These are phyloP conservation scores for Botrytis fragariae DNA, from an alignment of 2,329 filamentous ascomycete genomes.

Conservation along the genomic window DNA sequence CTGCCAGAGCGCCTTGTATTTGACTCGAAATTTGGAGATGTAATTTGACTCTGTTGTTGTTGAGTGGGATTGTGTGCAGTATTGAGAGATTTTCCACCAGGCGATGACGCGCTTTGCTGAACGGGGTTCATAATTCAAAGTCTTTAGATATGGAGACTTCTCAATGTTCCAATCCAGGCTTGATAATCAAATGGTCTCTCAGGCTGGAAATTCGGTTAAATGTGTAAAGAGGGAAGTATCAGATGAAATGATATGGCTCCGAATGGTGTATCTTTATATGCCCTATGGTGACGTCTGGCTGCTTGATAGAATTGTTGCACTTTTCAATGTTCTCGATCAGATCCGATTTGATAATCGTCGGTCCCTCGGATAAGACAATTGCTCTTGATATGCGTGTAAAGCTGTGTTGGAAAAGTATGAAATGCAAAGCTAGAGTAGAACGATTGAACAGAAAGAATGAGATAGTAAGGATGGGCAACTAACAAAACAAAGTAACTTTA, in stretches of 20 bases:
- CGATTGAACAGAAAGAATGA: not conserved
- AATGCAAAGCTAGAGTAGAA: not conserved
- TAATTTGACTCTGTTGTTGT: constrained; percentile 34
- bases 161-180: not conserved
- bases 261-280: not conserved
- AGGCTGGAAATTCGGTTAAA: not conserved
- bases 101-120: constrained; percentile 32
- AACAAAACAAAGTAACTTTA: not conserved
- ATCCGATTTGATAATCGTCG: not conserved
- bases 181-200: not conserved
- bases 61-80: constrained; percentile 33
- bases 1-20: constrained; percentile 32
- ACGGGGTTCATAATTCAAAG: constrained; percentile 36
- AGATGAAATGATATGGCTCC: not conserved
- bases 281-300: not conserved
- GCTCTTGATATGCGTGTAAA: not conserved
- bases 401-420: not conserved
- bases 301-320: not conserved
- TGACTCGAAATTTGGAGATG: constrained; percentile 35
- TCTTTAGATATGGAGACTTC: not conserved
- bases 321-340: not conserved
- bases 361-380: not conserved
- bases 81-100: constrained; percentile 37
- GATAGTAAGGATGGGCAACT: not conserved
- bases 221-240: constrained; percentile 8